A percentile compares a stretch with the other conserved stretches of the same genome.
Evolutionary conservation across 805 yeast genomes (phyloP).

Genomic region (Scheffersomyces stipitis): DNA sequence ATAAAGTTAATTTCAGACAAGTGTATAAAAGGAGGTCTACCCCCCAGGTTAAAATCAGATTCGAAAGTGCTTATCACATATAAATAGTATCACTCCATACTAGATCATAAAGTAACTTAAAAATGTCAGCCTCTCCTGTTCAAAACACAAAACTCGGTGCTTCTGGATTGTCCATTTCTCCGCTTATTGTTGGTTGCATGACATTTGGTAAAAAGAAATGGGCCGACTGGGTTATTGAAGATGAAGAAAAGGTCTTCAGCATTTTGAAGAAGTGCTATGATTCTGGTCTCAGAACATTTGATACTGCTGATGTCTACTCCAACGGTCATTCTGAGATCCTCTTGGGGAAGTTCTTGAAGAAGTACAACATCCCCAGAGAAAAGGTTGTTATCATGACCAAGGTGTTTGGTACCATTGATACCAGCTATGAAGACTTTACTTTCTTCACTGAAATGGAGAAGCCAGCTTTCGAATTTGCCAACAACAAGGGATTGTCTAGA

Average conservation of each 20-base stretch:
- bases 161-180: conserved; percentile 49
- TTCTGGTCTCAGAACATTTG: conserved; percentile 44
- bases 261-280: conserved; percentile 46
- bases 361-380: conserved; percentile 50
- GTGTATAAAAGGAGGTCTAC: too few relatives aligned
- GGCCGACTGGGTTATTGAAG: conserved; percentile 44
- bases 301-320: too few relatives aligned
- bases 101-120: too few relatives aligned
- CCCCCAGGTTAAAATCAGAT: too few relatives aligned
- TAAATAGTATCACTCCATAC: too few relatives aligned
- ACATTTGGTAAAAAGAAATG: conserved; percentile 43
- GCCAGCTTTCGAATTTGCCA: too few relatives aligned
- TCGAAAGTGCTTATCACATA: too few relatives aligned
- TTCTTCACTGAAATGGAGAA: conserved; percentile 5
- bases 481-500: too few relatives aligned
- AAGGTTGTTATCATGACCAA: conserved; percentile 57
- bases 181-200: conserved; percentile 55
- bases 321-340: conserved; percentile 48
- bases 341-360: conserved; percentile 51
- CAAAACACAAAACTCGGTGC: conserved; percentile 31
- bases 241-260: conserved; percentile 42
- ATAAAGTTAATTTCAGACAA: too few relatives aligned
- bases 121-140: too few relatives aligned
- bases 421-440: too few relatives aligned
- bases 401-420: too few relatives aligned